These are phyloP conservation scores for Millerozyma miso DNA, from an alignment of 805 yeast genomes.

Conservation along the genomic window DNA sequence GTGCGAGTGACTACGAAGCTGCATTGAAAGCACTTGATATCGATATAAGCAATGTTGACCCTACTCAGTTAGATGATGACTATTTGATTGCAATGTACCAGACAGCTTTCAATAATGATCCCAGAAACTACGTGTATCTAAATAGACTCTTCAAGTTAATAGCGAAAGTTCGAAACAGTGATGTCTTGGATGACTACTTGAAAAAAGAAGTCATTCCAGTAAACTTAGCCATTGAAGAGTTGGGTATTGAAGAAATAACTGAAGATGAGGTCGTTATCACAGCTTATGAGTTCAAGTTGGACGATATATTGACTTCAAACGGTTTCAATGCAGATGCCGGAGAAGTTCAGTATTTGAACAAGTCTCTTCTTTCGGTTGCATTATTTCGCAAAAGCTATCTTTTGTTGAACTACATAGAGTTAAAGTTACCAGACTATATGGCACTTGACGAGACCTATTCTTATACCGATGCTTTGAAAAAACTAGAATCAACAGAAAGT, in stretches of 20 bases:
- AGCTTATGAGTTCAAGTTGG: conserved; percentile 62
- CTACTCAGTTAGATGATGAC: conserved; percentile 27
- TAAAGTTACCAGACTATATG: conserved; percentile 21
- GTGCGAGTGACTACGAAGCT: conserved; percentile 28
- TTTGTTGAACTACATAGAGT: conserved; percentile 53
- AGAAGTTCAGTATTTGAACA: conserved; percentile 37
- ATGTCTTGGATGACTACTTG: conserved; percentile 18
- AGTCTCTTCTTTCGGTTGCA: conserved; percentile 63
- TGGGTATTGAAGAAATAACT: conserved; percentile 39
- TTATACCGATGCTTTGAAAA: conserved; percentile 36
- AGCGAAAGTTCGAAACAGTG: conserved; percentile 22
- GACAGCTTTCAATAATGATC: conserved; percentile 24
- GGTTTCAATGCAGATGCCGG: conserved; percentile 29
- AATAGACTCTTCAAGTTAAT: conserved; percentile 25
- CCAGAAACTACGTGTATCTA: conserved; percentile 34
- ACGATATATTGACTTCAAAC: conserved; percentile 41
- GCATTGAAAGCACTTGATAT: conserved; percentile 32
- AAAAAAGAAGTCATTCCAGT: conserved; percentile 31
- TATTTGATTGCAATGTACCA: conserved; percentile 32
- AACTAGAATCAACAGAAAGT: conserved; percentile 45
- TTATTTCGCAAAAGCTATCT: conserved; percentile 50
- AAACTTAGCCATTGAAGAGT: conserved; percentile 29
- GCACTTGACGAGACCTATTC: conserved; percentile 4
- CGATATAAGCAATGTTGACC: conserved; percentile 9
- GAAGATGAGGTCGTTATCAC: conserved; percentile 66